These are phyloP conservation scores for Ziziphus jujuba DNA, from an alignment of 306 rosid species.

Conservation along the genomic window DNA sequence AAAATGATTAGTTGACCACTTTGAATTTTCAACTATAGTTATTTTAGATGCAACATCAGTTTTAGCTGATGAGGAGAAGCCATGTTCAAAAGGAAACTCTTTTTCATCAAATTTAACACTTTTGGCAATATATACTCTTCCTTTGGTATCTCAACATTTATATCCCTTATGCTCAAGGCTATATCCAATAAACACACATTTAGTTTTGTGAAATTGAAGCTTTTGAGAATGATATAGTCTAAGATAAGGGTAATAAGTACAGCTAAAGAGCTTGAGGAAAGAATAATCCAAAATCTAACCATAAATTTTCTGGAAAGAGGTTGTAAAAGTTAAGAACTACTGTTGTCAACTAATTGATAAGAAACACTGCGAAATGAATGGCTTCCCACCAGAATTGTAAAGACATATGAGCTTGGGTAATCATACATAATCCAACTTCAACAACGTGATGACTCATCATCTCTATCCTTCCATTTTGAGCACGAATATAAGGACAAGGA, in stretches of 20 bases:
- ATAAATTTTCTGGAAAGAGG: background rate
- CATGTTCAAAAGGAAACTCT: background rate
- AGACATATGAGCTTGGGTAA: background rate
- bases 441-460: background rate
- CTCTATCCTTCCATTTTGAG: background rate
- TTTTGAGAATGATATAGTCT: background rate
- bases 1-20: too few relatives aligned
- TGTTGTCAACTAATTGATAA: background rate
- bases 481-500: background rate
- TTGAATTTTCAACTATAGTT: too few relatives aligned
- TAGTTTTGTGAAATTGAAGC: background rate
- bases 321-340: background rate
- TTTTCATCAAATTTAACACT: background rate
- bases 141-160: background rate
- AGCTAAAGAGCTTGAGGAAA: background rate
- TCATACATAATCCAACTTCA: background rate
- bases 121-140: background rate
- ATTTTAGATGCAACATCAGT: background rate
- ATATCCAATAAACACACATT: background rate
- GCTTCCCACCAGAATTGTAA: background rate
- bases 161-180: background rate
- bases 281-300: background rate
- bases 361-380: background rate
- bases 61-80: background rate
- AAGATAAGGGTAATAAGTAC: background rate